Percentiles rank a stretch among this genome's conserved stretches.
phyloP scores from a whole-genome alignment of 495 filamentous ascomycete genomes.

The Physcia stellaris region DNA sequence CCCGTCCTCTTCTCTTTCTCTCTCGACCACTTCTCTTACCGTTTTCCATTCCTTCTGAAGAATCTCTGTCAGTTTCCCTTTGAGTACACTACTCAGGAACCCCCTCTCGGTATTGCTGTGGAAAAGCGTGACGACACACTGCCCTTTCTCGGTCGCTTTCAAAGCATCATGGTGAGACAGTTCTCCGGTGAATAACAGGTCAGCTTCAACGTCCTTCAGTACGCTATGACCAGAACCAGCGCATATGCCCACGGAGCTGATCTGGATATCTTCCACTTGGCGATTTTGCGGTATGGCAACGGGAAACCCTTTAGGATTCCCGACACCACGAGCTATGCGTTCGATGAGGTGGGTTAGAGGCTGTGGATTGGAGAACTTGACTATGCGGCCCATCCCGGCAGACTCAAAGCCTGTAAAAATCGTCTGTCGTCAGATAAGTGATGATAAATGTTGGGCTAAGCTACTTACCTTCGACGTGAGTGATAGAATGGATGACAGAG shows the following conservation, averaged over 20 bases:
- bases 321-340: slow-evolving; percentile 42
- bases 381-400: slow-evolving; percentile 65
- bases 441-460: too few relatives aligned
- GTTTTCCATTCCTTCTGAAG: slow-evolving; percentile 41
- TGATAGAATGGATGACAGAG: slow-evolving; percentile 35
- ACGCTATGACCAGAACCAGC: slow-evolving; percentile 72
- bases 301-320: slow-evolving; percentile 49
- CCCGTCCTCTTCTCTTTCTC: slow-evolving; percentile 20
- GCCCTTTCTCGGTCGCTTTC: slow-evolving; percentile 75
- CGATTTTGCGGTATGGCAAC: slow-evolving; percentile 52
- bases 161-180: slow-evolving; percentile 86
- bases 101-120: slow-evolving; percentile 85
- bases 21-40: slow-evolving; percentile 24
- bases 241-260: slow-evolving; percentile 55
- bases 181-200: slow-evolving; percentile 83
- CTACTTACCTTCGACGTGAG: slow-evolving; percentile 13
- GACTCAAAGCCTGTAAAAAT: slow-evolving; percentile 41
- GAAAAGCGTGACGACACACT: slow-evolving; percentile 68
- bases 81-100: slow-evolving; percentile 60
- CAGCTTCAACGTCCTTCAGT: slow-evolving; percentile 48
- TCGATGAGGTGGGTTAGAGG: slow-evolving; percentile 49
- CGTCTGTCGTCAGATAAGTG: too few relatives aligned
- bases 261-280: slow-evolving; percentile 36
- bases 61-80: slow-evolving; percentile 41
- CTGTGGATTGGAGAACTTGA: slow-evolving; percentile 46